These are phyloP conservation scores for Sextonia rubra DNA, from an alignment of 164 flowering plant species.

Conservation along the genomic window DNA sequence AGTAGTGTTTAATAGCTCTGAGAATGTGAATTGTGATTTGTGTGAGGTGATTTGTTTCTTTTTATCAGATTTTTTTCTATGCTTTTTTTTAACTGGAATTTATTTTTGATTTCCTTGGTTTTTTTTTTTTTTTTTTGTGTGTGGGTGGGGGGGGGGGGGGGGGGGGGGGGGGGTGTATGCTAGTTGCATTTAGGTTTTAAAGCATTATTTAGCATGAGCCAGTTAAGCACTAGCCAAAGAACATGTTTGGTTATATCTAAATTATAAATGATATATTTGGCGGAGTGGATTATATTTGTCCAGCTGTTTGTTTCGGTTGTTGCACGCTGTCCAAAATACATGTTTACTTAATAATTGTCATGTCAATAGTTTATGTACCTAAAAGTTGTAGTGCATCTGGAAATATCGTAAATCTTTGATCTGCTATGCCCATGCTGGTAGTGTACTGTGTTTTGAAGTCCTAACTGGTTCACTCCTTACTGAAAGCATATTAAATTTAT, in stretches of 20 bases:
- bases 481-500: too few relatives aligned
- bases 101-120: too few relatives aligned
- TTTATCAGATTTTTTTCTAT: neutral
- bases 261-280: neutral
- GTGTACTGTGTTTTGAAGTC: too few relatives aligned
- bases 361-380: neutral
- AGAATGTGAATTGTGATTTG: neutral
- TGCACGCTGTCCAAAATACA: neutral
- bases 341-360: neutral
- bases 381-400: too few relatives aligned
- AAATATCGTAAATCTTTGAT: too few relatives aligned
- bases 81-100: neutral
- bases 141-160: too few relatives aligned
- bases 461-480: too few relatives aligned
- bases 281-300: neutral
- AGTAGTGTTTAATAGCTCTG: too few relatives aligned
- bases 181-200: neutral
- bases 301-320: neutral
- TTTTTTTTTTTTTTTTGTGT: too few relatives aligned
- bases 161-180: too few relatives aligned
- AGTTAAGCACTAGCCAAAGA: neutral
- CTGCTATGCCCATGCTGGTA: too few relatives aligned
- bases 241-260: neutral
- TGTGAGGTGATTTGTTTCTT: neutral
- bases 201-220: neutral